These are phyloP conservation scores for Blastomyces parvus DNA, from an alignment of 2,329 filamentous ascomycete genomes.

Conservation along the genomic window DNA sequence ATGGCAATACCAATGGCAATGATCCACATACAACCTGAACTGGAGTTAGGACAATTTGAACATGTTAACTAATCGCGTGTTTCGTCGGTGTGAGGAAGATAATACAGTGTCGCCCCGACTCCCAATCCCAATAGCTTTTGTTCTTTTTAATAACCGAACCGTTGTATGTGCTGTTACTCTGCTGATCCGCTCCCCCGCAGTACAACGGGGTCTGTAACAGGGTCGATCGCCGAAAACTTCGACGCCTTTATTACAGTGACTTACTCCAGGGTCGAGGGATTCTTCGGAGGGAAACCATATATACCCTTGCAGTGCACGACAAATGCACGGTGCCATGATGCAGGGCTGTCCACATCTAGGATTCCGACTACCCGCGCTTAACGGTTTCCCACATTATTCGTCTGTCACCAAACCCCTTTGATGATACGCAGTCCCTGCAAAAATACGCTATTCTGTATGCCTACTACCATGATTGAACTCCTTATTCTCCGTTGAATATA, in stretches of 20 bases:
- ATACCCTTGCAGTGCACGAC: neutral
- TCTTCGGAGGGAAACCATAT: neutral
- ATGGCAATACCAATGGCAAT: too few relatives aligned
- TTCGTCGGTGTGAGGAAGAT: too few relatives aligned
- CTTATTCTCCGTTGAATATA: too few relatives aligned
- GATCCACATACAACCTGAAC: too few relatives aligned
- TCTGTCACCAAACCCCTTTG: neutral
- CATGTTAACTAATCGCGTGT: too few relatives aligned
- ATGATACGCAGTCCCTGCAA: neutral
- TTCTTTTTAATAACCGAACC: neutral
- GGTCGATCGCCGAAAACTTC: neutral
- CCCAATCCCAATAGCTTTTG: neutral
- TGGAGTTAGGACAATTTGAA: too few relatives aligned
- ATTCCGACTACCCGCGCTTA: neutral
- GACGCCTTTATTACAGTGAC: neutral
- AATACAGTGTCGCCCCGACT: neutral
- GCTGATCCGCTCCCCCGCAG: neutral
- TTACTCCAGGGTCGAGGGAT: neutral
- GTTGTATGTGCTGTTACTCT: neutral
- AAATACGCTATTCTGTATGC: neutral
- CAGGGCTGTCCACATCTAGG: neutral
- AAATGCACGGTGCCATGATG: neutral
- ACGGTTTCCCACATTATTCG: too few relatives aligned
- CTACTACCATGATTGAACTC: too few relatives aligned
- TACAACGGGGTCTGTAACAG: neutral